Evolutionary conservation across 78 protist genomes (phyloP).

Genomic region (Dictyostelium firmibasis): DNA sequence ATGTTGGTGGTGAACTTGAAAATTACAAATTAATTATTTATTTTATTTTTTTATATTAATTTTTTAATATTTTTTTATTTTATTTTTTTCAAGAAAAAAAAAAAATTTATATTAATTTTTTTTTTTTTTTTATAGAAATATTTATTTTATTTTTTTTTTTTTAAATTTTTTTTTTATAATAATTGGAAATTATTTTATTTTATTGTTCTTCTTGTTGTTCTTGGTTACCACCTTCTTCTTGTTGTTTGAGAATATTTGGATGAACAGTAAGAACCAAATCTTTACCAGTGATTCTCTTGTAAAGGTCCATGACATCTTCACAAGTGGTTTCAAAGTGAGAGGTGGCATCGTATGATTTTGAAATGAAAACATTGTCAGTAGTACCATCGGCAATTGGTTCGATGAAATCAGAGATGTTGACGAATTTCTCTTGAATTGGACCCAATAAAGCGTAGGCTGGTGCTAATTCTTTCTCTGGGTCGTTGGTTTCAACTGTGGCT

Average conservation of each 20-base stretch:
- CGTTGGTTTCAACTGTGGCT: slow-evolving; percentile 93
- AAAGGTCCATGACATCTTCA: slow-evolving; percentile 88
- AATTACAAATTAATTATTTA: background rate
- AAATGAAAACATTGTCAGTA: slow-evolving; percentile 84
- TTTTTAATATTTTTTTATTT: background rate
- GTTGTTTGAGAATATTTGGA: slow-evolving; percentile 46
- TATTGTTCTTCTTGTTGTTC: background rate
- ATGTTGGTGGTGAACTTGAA: background rate
- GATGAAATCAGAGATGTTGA: slow-evolving; percentile 69
- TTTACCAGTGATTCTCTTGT: slow-evolving; percentile 87
- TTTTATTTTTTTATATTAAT: background rate
- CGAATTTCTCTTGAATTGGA: slow-evolving; percentile 86
- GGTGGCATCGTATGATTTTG: slow-evolving; percentile 91
- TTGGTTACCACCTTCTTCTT: slow-evolving; percentile 21
- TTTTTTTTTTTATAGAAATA: background rate
- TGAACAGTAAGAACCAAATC: slow-evolving; percentile 65
- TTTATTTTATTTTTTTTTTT: background rate
- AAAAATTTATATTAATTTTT: background rate
- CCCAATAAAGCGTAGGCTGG: slow-evolving; percentile 94
- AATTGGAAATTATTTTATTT: too few relatives aligned
- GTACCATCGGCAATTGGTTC: slow-evolving; percentile 90
- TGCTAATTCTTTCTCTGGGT: slow-evolving; percentile 94
- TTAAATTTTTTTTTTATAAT: too few relatives aligned
- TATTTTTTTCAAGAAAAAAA: background rate
- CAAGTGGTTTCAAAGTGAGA: slow-evolving; percentile 93